Evolutionary conservation across 768 basidiomycete genomes (phyloP).

Genomic region (Lentinula boryana): DNA sequence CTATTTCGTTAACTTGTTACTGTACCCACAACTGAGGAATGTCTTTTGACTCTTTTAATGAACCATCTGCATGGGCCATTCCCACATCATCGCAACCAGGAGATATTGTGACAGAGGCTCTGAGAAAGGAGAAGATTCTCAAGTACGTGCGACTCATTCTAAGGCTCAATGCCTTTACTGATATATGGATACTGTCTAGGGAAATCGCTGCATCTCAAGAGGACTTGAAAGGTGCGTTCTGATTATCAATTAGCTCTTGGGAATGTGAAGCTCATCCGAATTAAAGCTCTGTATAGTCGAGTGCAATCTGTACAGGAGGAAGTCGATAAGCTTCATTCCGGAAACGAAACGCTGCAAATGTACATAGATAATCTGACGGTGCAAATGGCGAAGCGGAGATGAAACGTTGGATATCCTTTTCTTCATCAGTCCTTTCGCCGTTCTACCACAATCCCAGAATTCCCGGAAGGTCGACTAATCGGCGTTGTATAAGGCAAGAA

Average conservation of each 20-base stretch:
- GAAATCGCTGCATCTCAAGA: slow-evolving; percentile 73
- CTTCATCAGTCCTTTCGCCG: too few relatives aligned
- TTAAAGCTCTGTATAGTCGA: slow-evolving; percentile 57
- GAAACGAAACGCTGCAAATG: slow-evolving; percentile 80
- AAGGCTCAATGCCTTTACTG: neutral
- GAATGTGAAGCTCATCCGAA: neutral
- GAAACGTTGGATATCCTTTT: slow-evolving; percentile 11
- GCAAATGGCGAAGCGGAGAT: slow-evolving; percentile 80
- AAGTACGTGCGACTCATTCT: slow-evolving; percentile 38
- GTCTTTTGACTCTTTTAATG: slow-evolving; percentile 39
- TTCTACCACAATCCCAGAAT: too few relatives aligned
- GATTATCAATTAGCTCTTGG: neutral
- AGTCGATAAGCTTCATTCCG: slow-evolving; percentile 73
- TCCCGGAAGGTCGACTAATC: too few relatives aligned
- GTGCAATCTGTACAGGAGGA: slow-evolving; percentile 70
- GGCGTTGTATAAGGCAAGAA: neutral
- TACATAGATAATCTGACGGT: slow-evolving; percentile 87
- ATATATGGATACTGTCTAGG: slow-evolving; percentile 27
- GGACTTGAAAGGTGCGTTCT: slow-evolving; percentile 63
- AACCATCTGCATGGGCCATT: slow-evolving; percentile 45
- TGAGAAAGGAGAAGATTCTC: slow-evolving; percentile 71
- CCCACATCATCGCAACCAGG: slow-evolving; percentile 33
- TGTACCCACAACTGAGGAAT: slow-evolving; percentile 19
- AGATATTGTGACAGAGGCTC: slow-evolving; percentile 70
- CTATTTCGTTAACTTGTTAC: neutral